Evolutionary conservation across 2,329 filamentous ascomycete genomes (phyloP).

Genomic region (Trichophyton rubrum): DNA sequence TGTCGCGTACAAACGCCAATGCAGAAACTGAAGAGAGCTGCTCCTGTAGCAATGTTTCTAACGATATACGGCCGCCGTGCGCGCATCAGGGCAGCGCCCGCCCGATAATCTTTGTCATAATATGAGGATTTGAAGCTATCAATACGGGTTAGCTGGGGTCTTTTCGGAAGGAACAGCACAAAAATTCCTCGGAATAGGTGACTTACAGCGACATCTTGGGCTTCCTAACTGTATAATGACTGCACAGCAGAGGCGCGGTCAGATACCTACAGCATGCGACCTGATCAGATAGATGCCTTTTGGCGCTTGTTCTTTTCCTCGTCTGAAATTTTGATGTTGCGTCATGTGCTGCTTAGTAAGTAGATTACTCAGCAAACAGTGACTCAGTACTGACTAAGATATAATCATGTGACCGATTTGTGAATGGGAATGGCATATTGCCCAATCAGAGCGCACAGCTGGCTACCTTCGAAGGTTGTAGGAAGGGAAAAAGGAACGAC

Average conservation of each 20-base stretch:
- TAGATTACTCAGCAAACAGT: background rate
- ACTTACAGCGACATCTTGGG: constrained; percentile 12
- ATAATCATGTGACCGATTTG: background rate
- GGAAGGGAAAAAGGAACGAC: background rate
- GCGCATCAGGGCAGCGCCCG: constrained; percentile 78
- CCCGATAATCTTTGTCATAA: constrained; percentile 78
- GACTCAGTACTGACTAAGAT: background rate
- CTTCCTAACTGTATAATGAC: background rate
- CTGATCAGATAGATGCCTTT: background rate
- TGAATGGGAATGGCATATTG: background rate
- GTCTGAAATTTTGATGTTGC: background rate
- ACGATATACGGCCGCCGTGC: constrained; percentile 84
- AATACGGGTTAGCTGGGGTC: background rate
- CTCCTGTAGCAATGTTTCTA: constrained; percentile 73
- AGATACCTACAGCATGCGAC: background rate
- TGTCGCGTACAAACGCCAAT: constrained; percentile 72
- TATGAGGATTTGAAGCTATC: constrained; percentile 62
- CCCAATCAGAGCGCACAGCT: background rate
- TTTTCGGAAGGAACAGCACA: background rate
- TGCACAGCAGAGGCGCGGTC: background rate
- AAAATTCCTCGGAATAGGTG: background rate
- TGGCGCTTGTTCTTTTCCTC: background rate
- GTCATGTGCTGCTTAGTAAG: background rate
- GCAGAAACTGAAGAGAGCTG: constrained; percentile 63
- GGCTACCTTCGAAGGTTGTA: background rate